A percentile compares a stretch with the other conserved stretches of the same genome.
phyloP scores from a whole-genome alignment of 2,329 filamentous ascomycete genomes.

The Ophiostoma fasciatum region DNA sequence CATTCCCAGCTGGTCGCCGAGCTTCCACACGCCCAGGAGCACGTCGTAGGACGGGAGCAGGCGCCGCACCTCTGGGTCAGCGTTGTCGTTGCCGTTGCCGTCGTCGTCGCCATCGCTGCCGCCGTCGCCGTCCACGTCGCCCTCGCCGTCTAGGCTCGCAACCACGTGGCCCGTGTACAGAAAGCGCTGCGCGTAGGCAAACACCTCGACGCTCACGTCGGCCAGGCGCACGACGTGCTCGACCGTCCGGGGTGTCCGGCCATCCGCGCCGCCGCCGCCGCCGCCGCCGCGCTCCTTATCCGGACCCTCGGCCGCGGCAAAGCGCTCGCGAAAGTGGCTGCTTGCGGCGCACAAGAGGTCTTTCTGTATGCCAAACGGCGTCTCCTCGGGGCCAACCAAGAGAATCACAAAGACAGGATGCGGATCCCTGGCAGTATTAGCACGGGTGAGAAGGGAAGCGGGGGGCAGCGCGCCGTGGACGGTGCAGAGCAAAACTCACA shows the following conservation, averaged over 20 bases:
- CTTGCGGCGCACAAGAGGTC: conserved; percentile 42
- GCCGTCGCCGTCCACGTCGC: conserved; percentile 17
- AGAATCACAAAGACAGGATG: conserved; percentile 42
- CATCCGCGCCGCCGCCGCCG: too few relatives aligned
- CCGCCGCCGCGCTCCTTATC: background rate
- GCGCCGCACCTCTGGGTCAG: too few relatives aligned
- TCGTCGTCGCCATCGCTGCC: background rate
- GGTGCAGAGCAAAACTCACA: conserved; percentile 12
- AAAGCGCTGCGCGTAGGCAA: conserved; percentile 39
- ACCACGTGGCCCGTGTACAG: conserved; percentile 36
- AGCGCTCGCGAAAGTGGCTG: conserved; percentile 30
- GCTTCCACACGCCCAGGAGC: conserved; percentile 41
- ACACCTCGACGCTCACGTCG: conserved; percentile 32
- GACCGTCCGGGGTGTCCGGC: conserved; percentile 24
- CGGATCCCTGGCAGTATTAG: conserved; percentile 32
- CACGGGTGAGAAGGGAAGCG: too few relatives aligned
- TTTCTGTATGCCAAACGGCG: conserved; percentile 42
- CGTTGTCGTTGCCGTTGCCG: conserved; percentile 16
- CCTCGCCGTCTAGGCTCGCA: too few relatives aligned
- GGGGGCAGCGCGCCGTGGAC: too few relatives aligned
- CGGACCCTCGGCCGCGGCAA: conserved; percentile 14
- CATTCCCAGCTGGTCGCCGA: conserved; percentile 36
- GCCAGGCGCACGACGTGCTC: conserved; percentile 37
- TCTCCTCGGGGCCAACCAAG: conserved; percentile 35
- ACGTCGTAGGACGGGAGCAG: conserved; percentile 36